Base-by-base conservation (phyloP, 192 early-diverging fungal species). In the Phlyctochytrium bullatum region DNA sequence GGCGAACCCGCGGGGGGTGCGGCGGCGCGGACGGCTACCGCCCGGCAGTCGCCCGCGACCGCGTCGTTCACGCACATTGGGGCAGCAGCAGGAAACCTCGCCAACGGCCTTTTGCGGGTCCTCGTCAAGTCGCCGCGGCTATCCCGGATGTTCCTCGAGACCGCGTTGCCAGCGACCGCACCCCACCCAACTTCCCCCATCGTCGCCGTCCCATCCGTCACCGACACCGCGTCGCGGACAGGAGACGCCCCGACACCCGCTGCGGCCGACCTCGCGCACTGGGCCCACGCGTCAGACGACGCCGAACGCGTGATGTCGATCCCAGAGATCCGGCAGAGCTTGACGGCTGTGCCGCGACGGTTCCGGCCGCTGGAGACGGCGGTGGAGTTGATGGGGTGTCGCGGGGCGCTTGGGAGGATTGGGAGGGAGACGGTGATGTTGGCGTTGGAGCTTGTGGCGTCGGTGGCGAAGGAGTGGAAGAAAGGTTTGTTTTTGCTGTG, bases 361-460 rank as follows among this genome's bases (percentile, higher is more conserved):
- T 57, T 57, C 27, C 10, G 54, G 27, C 54, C 54, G 12, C 25
- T 57, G 16, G 54, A 57, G 27, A 28, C 27, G 6, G 54, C 54
- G 14, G 6, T 57, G 54, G 54, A 57, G 54, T 10, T 57, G 12
- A 57, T 57, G 54, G 27, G 54, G 6, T 28, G 16, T 10, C 10
- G 25, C 6, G 54, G 54, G 27, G 25, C 12, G 27, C 20, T 57
- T 14, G 54, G 54, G 20, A 10, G 54, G 54, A 28, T 57, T 14
- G 54, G 54, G 14, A 57, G 54, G 27, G 54, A 57, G 54, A 57
- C 54, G 54, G 54, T 57, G 16, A 25, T 10, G 54, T 6, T 57
- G 12, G 54, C 54, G 54, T 10, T 57, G 12, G 6, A 28, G 54
- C 27, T 57, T 6, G 54, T 28, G 12, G 10, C 27, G 54, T 10